Conservation (phyloP, 108 stramenopile genomes). For the Parietichytrium sp. region DNA sequence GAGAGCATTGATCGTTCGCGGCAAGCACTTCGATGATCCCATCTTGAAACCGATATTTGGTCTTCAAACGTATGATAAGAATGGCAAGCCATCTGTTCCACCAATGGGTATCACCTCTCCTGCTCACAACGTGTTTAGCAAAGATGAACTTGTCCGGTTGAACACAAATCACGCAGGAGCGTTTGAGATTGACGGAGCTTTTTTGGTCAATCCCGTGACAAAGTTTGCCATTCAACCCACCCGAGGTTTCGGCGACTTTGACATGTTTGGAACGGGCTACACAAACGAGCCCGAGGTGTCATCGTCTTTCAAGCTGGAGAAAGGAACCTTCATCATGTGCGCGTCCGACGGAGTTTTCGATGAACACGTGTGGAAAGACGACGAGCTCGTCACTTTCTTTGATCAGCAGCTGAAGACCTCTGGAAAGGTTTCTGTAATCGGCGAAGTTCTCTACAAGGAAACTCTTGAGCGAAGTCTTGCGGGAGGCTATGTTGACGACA, state of each 20-base stretch:
- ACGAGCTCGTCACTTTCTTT: constrained; percentile 18
- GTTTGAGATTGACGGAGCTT: constrained; percentile 33
- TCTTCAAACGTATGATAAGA: background rate
- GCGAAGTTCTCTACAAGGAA: background rate
- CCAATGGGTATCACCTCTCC: constrained; percentile 7
- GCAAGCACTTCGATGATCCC: constrained; percentile 1
- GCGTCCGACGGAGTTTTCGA: constrained; percentile 13
- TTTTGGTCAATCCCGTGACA: constrained; percentile 10
- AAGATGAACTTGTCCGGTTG: background rate
- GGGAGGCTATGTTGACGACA: constrained; percentile 33
- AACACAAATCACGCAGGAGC: constrained; percentile 31
- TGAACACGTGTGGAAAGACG: constrained; percentile 1
- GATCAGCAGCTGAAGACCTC: background rate
- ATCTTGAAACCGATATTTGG: constrained; percentile 19
- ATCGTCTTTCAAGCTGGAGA: background rate
- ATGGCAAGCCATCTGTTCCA: background rate
- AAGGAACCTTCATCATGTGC: background rate
- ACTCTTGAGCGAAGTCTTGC: constrained; percentile 7
- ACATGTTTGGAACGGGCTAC: constrained; percentile 23
- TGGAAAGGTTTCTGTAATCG: background rate
- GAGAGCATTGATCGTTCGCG: background rate
- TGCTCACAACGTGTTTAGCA: constrained; percentile 36
- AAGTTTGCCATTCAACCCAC: constrained; percentile 33
- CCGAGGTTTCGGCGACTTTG: constrained; percentile 38
- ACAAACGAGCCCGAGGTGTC: background rate